These are phyloP conservation scores for Xanthoparmelia taractica DNA, from an alignment of 495 filamentous ascomycete genomes.

Conservation along the genomic window DNA sequence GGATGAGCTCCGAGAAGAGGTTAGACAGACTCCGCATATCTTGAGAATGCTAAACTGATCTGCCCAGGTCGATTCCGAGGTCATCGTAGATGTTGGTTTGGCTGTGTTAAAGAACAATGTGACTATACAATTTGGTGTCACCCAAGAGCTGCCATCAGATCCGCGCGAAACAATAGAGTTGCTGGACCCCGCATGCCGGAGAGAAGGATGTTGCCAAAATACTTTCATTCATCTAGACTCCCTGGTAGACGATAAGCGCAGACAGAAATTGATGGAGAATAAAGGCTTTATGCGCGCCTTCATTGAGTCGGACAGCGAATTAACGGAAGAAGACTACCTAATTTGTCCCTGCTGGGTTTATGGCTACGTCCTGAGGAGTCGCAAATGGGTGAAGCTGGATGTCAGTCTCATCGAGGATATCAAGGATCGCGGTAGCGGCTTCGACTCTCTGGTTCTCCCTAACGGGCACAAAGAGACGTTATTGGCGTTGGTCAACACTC, in stretches of 20 bases:
- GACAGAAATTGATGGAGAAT: neutral
- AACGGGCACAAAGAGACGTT: conserved; percentile 22
- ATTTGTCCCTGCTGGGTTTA: neutral
- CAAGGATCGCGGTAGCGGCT: neutral
- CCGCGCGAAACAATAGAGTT: neutral
- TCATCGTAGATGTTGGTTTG: neutral
- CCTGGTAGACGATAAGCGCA: neutral
- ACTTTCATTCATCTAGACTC: neutral
- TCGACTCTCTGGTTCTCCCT: neutral
- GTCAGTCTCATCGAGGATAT: neutral
- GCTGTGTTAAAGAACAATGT: neutral
- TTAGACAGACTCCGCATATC: neutral
- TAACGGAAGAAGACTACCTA: neutral
- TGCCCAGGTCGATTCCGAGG: neutral
- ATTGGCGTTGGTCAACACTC: conserved; percentile 25
- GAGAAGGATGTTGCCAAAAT: neutral
- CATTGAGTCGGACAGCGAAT: neutral
- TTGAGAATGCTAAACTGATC: neutral
- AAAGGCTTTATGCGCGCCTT: conserved; percentile 11
- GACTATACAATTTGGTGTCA: neutral
- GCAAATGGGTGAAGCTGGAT: neutral
- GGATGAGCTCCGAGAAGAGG: neutral
- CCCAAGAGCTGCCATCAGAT: neutral
- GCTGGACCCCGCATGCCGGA: neutral
- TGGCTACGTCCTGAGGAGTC: neutral